Evolutionary conservation across 2,329 filamentous ascomycete species (phyloP), one percentile per base, ranked within the genome.

Genomic region (Epichloe brachyelytri): DNA sequence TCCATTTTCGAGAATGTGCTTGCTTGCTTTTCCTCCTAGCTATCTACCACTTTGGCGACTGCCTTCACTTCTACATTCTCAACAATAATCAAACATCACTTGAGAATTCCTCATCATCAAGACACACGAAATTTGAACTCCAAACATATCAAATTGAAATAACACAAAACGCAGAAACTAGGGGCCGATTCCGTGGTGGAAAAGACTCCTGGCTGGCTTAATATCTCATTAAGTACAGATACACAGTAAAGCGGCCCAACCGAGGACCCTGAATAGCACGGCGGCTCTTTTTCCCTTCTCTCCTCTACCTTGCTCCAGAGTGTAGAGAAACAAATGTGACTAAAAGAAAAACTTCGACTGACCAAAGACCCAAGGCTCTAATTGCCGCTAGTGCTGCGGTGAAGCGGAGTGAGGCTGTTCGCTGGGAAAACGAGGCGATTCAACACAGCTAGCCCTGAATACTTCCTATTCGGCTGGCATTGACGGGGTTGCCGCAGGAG

Each of bases 401-500:
- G 50, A 39, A 48, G 50, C 33, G 14, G 36, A 46, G 19, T 5
- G 19, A 43, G n/a, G n/a, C 44, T 38, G 33, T 36, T 37, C 44
- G 38, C 37, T 43, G 46, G 36, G 44, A 15, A 14, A 47, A 3
- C 22, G 14, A 46, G 36, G n/a, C 17, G 36, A 26, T 34, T 36
- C 11, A 20, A 47, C 17, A 43, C 20, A 46, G 38, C 33, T 43
- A 14, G 26, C 14, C 22, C 17, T 37, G 19, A 39, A 17, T 15
- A 11, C 19, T 38, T 30, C 51, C 51, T 22, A 54, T 47, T 54
- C 53, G 54, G 74, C 65, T 50, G 75, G 70, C 55, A 78, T 71
- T 45, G 76, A 71, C n/a, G 74, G 65, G n/a, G 68, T 63, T 14
- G 68, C 66, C 39, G 78, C 78, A 14, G 77, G 73, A 30, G 79